Conservation (phyloP, 2,329 filamentous ascomycete genomes). For the Clonostachys rosea region DNA sequence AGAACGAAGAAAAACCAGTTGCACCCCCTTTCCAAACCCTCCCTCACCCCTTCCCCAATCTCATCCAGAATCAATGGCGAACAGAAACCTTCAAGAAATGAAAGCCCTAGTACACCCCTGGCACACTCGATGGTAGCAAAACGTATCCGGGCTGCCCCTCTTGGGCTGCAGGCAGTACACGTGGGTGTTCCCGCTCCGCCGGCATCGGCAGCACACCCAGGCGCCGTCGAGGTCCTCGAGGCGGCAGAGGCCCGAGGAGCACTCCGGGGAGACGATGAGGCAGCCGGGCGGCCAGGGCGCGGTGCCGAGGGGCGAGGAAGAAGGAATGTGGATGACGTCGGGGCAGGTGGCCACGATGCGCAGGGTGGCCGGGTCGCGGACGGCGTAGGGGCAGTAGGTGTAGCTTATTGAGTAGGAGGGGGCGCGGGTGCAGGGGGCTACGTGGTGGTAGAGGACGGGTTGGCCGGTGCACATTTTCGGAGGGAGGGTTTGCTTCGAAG, state of each 20-base stretch:
- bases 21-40: no score
- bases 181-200: conserved; percentile 36
- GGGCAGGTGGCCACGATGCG: conserved; percentile 11
- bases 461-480: conserved; percentile 42
- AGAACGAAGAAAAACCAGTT: no score
- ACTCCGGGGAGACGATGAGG: conserved; percentile 39
- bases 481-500: not conserved
- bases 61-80: no score
- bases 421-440: conserved; percentile 31
- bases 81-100: no score
- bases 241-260: conserved; percentile 41
- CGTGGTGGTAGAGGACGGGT: conserved; percentile 46
- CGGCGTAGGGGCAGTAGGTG: conserved; percentile 32
- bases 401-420: conserved; percentile 36
- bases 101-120: conserved; percentile 22
- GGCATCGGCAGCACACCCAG: conserved; percentile 47
- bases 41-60: no score
- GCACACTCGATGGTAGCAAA: conserved; percentile 49
- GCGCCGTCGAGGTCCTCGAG: conserved; percentile 40
- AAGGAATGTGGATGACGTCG: not conserved
- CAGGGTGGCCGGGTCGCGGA: conserved; percentile 17
- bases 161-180: conserved; percentile 39
- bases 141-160: conserved; percentile 39
- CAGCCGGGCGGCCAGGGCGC: conserved; percentile 17
- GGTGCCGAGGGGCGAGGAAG: not conserved